Conservation (phyloP, 352 stramenopile genomes). For the Blastocystis sp. region DNA sequence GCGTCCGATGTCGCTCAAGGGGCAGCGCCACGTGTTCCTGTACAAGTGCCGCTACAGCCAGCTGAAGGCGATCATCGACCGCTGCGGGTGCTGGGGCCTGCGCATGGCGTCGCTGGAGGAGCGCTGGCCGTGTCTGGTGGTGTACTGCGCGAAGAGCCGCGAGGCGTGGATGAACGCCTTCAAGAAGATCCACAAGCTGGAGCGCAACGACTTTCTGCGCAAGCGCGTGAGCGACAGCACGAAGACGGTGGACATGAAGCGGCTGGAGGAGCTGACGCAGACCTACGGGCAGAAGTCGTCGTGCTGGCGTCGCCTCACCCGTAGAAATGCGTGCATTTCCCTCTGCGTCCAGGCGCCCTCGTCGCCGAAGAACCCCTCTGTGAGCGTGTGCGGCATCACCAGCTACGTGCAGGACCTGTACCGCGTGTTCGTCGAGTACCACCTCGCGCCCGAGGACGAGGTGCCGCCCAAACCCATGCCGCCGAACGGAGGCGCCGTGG, state of each 20-base stretch:
- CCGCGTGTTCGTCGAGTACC: slow-evolving; percentile 58
- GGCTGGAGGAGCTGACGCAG: slow-evolving; percentile 31
- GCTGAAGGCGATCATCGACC: slow-evolving; percentile 62
- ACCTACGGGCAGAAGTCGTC: slow-evolving; percentile 46
- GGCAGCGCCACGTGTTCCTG: slow-evolving; percentile 69
- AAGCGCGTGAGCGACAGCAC: slow-evolving; percentile 51
- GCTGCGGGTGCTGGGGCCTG: slow-evolving; percentile 57
- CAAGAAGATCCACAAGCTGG: slow-evolving; percentile 64
- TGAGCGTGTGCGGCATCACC: slow-evolving; percentile 53
- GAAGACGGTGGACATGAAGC: slow-evolving; percentile 66
- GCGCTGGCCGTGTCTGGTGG: slow-evolving; percentile 66
- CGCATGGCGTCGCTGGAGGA: slow-evolving; percentile 47
- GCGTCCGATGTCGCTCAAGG: slow-evolving; percentile 64
- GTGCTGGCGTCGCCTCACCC: not conserved
- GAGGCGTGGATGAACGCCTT: slow-evolving; percentile 69
- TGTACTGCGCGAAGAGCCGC: slow-evolving; percentile 58
- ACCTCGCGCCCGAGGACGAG: slow-evolving; percentile 29
- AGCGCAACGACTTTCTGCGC: slow-evolving; percentile 36
- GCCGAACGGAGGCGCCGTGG: no score
- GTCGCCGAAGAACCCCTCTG: slow-evolving; percentile 61
- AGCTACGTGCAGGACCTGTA: slow-evolving; percentile 59
- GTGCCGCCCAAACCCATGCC: no score
- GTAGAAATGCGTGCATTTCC: slow-evolving; percentile 69
- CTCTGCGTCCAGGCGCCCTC: slow-evolving; percentile 68
- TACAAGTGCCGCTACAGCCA: slow-evolving; percentile 69